Evolutionary conservation across 2,329 filamentous ascomycete species (phyloP).

Genomic region (Aspergillus hiratsukae): DNA sequence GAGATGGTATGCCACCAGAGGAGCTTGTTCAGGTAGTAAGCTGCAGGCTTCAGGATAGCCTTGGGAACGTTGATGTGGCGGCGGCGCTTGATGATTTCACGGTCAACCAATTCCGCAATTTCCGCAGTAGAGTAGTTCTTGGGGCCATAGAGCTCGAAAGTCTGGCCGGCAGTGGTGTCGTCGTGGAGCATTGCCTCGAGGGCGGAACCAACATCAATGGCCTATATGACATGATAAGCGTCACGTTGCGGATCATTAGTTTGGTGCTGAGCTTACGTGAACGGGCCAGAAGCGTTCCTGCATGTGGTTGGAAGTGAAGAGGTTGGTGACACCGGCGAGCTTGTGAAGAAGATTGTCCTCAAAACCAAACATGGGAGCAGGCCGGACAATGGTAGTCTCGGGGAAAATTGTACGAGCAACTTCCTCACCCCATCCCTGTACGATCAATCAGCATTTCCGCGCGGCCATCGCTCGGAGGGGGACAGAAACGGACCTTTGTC

Average conservation of each 20-base stretch:
- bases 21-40: slow-evolving; percentile 69
- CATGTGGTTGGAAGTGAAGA: slow-evolving; percentile 91
- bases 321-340: slow-evolving; percentile 72
- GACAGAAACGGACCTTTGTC: slow-evolving; percentile 65
- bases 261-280: slow-evolving; percentile 56
- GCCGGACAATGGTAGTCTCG: slow-evolving; percentile 93
- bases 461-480: not conserved
- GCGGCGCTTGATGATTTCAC: slow-evolving; percentile 85
- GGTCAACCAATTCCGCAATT: slow-evolving; percentile 82
- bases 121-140: slow-evolving; percentile 87
- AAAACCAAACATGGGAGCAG: slow-evolving; percentile 88
- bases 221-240: slow-evolving; percentile 45
- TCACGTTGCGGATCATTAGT: slow-evolving; percentile 5
- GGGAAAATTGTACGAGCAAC: slow-evolving; percentile 86
- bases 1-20: slow-evolving; percentile 88
- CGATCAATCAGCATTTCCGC: slow-evolving; percentile 9
- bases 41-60: slow-evolving; percentile 68
- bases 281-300: slow-evolving; percentile 86
- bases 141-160: slow-evolving; percentile 90
- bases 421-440: slow-evolving; percentile 70
- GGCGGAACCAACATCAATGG: slow-evolving; percentile 82
- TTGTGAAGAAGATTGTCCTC: slow-evolving; percentile 88
- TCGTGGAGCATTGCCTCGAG: slow-evolving; percentile 88
- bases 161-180: slow-evolving; percentile 83
- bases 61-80: slow-evolving; percentile 91